phyloP scores from a whole-genome alignment of 75 land plant genomes.

The Isoetes taiwanensis region DNA sequence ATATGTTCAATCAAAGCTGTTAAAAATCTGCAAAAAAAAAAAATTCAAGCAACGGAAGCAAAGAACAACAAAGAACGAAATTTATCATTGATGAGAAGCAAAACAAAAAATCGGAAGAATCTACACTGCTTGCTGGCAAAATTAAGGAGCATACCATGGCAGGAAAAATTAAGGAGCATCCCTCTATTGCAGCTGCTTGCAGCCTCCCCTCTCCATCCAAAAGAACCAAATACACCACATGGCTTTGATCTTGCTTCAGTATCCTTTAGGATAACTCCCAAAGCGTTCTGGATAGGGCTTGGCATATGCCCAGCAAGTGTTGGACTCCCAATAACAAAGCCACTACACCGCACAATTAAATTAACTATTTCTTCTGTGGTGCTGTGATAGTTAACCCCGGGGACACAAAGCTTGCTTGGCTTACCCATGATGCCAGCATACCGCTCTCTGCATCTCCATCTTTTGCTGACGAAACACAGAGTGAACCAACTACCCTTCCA shows the following conservation, averaged over 20 bases:
- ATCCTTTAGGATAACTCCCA: constrained; percentile 33
- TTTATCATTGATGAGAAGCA: too few relatives aligned
- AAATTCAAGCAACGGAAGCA: too few relatives aligned
- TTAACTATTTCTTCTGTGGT: not conserved
- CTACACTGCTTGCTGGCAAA: too few relatives aligned
- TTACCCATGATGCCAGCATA: constrained; percentile 7
- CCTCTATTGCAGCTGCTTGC: too few relatives aligned
- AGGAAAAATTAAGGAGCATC: too few relatives aligned
- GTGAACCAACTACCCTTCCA: constrained; percentile 6
- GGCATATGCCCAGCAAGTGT: constrained; percentile 8
- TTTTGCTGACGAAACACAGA: constrained; percentile 1
- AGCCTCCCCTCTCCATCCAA: constrained; percentile 54
- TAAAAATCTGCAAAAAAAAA: too few relatives aligned
- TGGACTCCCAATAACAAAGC: constrained; percentile 3
- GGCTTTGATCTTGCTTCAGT: constrained; percentile 33
- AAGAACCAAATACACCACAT: constrained; percentile 42
- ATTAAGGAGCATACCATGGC: too few relatives aligned
- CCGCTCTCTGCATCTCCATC: constrained; percentile 1
- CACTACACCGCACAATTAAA: not conserved
- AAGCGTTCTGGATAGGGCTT: constrained; percentile 20
- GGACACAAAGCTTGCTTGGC: not conserved
- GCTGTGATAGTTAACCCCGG: not conserved
- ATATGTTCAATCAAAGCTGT: too few relatives aligned
- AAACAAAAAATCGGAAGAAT: too few relatives aligned
- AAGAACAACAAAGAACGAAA: too few relatives aligned